Conservation (phyloP, 208 protist genomes). For the Acanthamoeba quina region DNA sequence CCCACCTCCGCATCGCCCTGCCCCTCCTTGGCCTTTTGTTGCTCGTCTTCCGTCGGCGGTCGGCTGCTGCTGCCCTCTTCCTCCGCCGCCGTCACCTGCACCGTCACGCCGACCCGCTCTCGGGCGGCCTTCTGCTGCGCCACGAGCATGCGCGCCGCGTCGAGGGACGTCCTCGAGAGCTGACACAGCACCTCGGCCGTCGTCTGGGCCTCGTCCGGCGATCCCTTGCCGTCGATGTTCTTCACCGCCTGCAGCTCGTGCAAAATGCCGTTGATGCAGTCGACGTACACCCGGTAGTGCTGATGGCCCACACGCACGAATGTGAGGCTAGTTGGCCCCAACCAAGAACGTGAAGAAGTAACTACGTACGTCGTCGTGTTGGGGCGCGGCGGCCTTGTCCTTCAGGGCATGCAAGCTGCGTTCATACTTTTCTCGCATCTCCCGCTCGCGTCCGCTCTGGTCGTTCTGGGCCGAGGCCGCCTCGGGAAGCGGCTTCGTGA, state of each 20-base stretch:
- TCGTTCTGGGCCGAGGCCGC: background rate
- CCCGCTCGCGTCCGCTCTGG: background rate
- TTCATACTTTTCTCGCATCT: background rate
- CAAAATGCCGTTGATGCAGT: slow-evolving; percentile 9
- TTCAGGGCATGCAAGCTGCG: background rate
- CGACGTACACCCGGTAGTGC: slow-evolving; percentile 8
- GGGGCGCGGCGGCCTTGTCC: background rate
- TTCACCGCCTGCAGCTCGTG: slow-evolving; percentile 8
- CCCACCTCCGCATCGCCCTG: slow-evolving; percentile 10
- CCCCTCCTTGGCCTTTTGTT: slow-evolving; percentile 41
- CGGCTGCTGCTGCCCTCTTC: background rate
- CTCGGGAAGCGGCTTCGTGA: background rate
- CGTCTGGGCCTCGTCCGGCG: background rate
- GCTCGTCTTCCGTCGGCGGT: background rate
- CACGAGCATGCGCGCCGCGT: slow-evolving; percentile 29
- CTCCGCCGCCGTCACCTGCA: background rate
- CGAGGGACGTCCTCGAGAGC: slow-evolving; percentile 3
- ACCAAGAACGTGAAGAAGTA: background rate
- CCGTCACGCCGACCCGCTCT: background rate
- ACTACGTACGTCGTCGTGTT: slow-evolving; percentile 1
- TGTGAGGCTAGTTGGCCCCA: no score
- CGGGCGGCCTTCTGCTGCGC: background rate
- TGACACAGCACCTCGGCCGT: slow-evolving; percentile 18
- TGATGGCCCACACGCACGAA: background rate
- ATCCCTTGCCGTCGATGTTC: background rate